Conservation (phyloP, 306 rosid genomes). For the Crotalaria pallida region DNA sequence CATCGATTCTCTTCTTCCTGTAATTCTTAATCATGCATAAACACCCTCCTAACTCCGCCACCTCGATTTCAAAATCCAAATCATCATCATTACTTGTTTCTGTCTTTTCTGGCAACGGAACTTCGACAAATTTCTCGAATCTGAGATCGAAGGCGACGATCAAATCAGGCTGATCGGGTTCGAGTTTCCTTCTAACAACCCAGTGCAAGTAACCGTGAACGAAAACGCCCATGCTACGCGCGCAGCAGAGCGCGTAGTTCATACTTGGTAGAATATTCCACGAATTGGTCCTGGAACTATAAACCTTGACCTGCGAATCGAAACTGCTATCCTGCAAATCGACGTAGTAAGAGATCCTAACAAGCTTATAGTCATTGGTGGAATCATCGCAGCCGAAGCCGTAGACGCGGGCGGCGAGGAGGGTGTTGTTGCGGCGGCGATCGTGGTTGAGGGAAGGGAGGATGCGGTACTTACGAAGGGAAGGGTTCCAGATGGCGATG, state of each 20-base stretch:
- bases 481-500: constrained; percentile 77
- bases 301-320: constrained; percentile 46
- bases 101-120: constrained; percentile 56
- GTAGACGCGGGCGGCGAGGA: constrained; percentile 40
- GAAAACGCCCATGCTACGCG: constrained; percentile 50
- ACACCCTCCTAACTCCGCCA: constrained; percentile 36
- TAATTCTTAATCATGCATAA: constrained; percentile 44
- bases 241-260: constrained; percentile 49
- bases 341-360: constrained; percentile 51
- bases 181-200: constrained; percentile 47
- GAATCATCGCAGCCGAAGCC: constrained; percentile 69
- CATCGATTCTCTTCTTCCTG: constrained; percentile 25
- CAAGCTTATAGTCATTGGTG: constrained; percentile 44
- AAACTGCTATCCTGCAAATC: constrained; percentile 28
- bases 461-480: constrained; percentile 30
- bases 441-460: constrained; percentile 38
- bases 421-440: constrained; percentile 5
- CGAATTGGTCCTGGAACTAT: constrained; percentile 32
- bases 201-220: constrained; percentile 49
- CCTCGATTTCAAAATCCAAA: constrained; percentile 33
- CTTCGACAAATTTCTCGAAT: constrained; percentile 32
- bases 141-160: constrained; percentile 42
- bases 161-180: constrained; percentile 28
- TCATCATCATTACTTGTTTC: background rate
- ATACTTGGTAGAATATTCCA: constrained; percentile 47